Evolutionary conservation across 2,329 filamentous ascomycete species (phyloP), one percentile per base, ranked within the genome.

Genomic region (Penicillium frequentans): DNA sequence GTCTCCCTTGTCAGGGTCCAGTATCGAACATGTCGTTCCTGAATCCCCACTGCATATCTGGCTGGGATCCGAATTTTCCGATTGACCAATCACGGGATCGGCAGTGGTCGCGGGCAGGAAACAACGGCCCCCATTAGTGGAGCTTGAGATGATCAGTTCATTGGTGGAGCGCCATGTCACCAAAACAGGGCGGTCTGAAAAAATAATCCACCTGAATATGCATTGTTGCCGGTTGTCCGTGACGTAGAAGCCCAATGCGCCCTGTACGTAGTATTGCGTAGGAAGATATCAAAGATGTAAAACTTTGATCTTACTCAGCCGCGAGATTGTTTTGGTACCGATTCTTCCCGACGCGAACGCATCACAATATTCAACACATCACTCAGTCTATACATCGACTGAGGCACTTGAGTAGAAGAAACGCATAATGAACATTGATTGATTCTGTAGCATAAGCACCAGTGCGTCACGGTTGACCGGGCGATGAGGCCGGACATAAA

Each of bases 181-280:
- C 35, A 58, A 52, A 47, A 47, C 47, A 54, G 33, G 43, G 54
- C 54, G 52, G 35, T 42, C n/a, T 42, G 23, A 39, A 24, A 24
- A 50, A 50, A 31, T 29, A 23, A 42, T 31, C 52, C 47, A 52
- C 52, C 39, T 53, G n/a, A 33, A 3, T 10, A 19, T 42, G 19
- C 46, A 47, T 35, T 54, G 43, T 48, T 42, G 56, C 57, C 53
- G 53, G 45, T 54, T 61, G 61, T 63, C 59, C 59, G 56, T 63
- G 61, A 61, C 59, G 60, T 63, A 59, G 53, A 29, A 51, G 29
- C 6, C 19, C n/a, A 14, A 37, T 49, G 31, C 21, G 39, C 39
- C 19, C 24, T 19, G 24, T 29, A 27, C 44, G 44, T 31, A 21
- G 21, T 19, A 29, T 21, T 27, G 5, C 31, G 2, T 11, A 31